These are phyloP conservation scores for Cystobasidium slooffiae DNA, from an alignment of 1,284 basidiomycete genomes.

Conservation along the genomic window DNA sequence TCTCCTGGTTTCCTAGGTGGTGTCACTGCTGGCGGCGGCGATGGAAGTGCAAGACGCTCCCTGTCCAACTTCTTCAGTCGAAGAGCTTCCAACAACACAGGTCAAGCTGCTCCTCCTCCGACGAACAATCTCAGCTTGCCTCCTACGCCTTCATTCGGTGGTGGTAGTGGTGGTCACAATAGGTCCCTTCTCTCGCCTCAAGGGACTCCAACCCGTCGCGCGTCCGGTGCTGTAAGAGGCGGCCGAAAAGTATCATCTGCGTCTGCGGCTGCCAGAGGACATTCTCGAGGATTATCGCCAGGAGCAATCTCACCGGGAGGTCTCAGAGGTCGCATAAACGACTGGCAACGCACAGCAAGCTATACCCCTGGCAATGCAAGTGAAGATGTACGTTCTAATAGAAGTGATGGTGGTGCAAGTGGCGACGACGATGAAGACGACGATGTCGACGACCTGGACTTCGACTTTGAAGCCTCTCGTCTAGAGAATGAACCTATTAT, in stretches of 20 bases:
- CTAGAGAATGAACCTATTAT: constrained; percentile 35
- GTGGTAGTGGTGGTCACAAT: background rate
- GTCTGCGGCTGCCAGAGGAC: background rate
- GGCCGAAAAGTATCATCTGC: constrained; percentile 6
- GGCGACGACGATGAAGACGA: constrained; percentile 6
- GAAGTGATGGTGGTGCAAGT: constrained; percentile 8
- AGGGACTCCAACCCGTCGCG: constrained; percentile 9
- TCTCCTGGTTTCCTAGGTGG: background rate
- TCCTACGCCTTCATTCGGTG: constrained; percentile 13
- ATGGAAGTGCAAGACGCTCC: constrained; percentile 12
- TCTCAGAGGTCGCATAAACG: constrained; percentile 36
- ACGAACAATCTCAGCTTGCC: constrained; percentile 26
- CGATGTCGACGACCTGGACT: background rate
- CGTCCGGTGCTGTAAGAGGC: constrained; percentile 3
- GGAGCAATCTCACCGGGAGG: constrained; percentile 11
- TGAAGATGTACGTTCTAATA: constrained; percentile 7
- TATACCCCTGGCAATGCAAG: background rate
- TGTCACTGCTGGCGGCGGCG: background rate
- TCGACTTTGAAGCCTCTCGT: background rate
- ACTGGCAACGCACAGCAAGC: constrained; percentile 29
- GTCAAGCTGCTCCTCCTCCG: background rate
- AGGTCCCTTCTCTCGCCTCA: background rate
- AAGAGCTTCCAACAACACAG: background rate
- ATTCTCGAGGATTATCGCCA: background rate
- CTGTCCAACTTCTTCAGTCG: constrained; percentile 22